Base-by-base conservation (phyloP, 2,329 filamentous ascomycete species). In the Cladosporium cucumerinum region DNA sequence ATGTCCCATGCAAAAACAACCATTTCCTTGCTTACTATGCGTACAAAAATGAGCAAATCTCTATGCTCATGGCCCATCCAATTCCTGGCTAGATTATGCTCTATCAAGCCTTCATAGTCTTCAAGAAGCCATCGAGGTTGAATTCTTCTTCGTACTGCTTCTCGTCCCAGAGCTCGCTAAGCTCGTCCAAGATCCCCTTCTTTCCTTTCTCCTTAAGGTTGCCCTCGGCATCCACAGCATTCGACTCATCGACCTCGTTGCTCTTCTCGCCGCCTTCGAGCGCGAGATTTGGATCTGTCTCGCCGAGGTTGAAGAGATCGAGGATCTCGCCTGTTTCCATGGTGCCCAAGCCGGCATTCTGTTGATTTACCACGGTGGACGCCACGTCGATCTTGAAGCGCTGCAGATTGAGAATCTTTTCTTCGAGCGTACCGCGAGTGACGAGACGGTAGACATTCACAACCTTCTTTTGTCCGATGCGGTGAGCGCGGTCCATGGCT, bases 321-420 rank as follows among this genome's bases (percentile, higher is more conserved):
- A 99, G 86, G 66, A 99, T 96, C 78, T 99, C 93, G 74, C 98
- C 95, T 46, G 96, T 99, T 78, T 98, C 94, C 95, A 99, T 99
- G 16, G 93, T 96, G 61, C 86, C 89, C 1, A 99, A 81, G 1
- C 95, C 95, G 1, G 95, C 94, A 72, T 99, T 99, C 80, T 99
- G 95, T 79, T 99, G 95, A 77, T 99, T 99, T 69, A 99, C 96
- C 6, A 99, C 95, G 0, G 96, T 99, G 60, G 91, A 96, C 49
- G 95, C 96, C 23, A 99, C 93, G 77, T 99, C 95, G 73, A 99
- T 97, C 84, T 99, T 99, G 88, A 99, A 99, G 60, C 95, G 90
- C 86, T 99, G 95, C 64, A 99, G 88, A 75, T 85, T 89, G 73
- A 99, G 82, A 74, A 99, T 99, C 86, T 99, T 99, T 82, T 99